Conservation (phyloP, 176 grass and related monocot species). For the Zea mays region DNA sequence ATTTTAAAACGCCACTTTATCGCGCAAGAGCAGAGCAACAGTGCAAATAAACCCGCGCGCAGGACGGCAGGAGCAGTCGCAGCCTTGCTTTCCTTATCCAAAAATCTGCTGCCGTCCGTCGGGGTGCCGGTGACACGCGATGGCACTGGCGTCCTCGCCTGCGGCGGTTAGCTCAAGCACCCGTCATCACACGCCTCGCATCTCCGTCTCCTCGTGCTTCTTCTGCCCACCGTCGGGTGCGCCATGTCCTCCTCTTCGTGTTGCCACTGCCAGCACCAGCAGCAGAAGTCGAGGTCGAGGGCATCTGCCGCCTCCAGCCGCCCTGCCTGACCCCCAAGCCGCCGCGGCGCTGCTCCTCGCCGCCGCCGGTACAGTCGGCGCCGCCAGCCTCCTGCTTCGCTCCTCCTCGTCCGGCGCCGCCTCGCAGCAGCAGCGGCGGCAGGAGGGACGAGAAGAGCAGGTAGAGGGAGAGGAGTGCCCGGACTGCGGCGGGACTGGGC, state of each 20-base stretch:
- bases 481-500: too few species aligned
- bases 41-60: not conserved
- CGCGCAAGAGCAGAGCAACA: not conserved
- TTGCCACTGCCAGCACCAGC: not conserved
- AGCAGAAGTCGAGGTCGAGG: not conserved
- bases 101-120: not conserved
- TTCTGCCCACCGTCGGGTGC: not conserved
- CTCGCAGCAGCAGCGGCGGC: not conserved
- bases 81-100: not conserved
- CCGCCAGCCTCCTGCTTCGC: conserved; percentile 18
- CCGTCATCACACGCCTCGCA: not conserved
- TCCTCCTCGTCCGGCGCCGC: not conserved
- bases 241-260: not conserved
- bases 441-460: not conserved
- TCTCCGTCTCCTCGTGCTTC: not conserved
- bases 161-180: not conserved
- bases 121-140: not conserved
- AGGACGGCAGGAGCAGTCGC: not conserved
- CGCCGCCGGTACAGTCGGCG: conserved; percentile 1
- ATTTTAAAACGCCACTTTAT: too few species aligned
- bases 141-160: not conserved
- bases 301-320: not conserved
- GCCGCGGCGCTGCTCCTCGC: not conserved
- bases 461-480: not conserved
- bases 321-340: not conserved